Conservation (phyloP, 129 eudicot species). For the Pittosporum tobira region DNA sequence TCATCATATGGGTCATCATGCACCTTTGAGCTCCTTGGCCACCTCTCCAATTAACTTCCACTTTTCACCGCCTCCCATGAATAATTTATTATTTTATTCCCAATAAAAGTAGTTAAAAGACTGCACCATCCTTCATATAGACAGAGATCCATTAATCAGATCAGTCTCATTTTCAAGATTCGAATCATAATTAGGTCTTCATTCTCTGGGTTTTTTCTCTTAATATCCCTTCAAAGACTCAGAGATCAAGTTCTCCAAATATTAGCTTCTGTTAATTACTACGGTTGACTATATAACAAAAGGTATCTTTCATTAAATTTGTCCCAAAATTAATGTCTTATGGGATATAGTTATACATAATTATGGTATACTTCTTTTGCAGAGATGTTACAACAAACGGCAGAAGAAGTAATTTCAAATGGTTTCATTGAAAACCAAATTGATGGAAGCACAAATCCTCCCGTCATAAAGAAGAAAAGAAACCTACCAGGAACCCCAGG, state of each 20-base stretch:
- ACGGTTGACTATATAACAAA: too few relatives aligned
- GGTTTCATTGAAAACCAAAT: conserved; percentile 34
- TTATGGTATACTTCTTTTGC: background rate
- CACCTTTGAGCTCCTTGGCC: background rate
- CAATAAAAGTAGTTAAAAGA: background rate
- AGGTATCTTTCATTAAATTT: too few relatives aligned
- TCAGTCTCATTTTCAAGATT: conserved; percentile 20
- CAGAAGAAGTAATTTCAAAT: conserved; percentile 44
- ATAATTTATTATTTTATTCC: too few relatives aligned
- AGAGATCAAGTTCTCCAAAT: too few relatives aligned
- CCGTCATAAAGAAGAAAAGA: conserved; percentile 71
- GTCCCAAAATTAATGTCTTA: background rate
- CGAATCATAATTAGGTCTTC: conserved; percentile 37
- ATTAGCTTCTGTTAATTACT: too few relatives aligned
- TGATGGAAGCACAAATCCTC: conserved; percentile 44
- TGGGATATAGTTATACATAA: too few relatives aligned
- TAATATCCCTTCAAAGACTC: conserved; percentile 17
- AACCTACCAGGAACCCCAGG: conserved; percentile 98
- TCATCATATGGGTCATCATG: background rate
- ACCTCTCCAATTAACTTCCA: background rate
- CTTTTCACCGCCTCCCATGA: background rate
- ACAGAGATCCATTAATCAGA: conserved; percentile 4
- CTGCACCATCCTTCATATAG: background rate
- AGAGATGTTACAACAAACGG: conserved; percentile 30
- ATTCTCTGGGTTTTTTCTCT: conserved; percentile 18